Percentiles rank a stretch among this genome's conserved stretches.
Conservation (phyloP, 352 stramenopile genomes). For the Globisporangium okanoganense region DNA sequence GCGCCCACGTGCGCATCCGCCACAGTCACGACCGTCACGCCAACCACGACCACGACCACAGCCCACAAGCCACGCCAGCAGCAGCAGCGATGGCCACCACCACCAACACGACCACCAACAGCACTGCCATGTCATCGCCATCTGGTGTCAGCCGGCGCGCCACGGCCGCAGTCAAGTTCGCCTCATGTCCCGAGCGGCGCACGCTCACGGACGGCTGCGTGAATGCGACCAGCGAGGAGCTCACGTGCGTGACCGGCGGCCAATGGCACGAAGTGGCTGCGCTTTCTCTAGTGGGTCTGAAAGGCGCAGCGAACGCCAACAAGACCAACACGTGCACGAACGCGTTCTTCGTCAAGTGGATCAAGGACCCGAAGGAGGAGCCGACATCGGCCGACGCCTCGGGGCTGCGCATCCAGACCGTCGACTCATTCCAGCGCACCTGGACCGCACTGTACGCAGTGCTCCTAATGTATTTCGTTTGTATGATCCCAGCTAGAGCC, state of each 20-base stretch:
- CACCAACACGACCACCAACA: background rate
- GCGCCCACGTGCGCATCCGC: background rate
- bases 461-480: background rate
- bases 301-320: no score
- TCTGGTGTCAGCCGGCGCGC: background rate
- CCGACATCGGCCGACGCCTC: background rate
- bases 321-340: slow-evolving; percentile 3
- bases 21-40: background rate
- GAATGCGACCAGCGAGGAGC: background rate
- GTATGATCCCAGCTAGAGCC: background rate
- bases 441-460: slow-evolving; percentile 6
- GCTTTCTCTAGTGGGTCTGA: background rate
- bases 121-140: background rate
- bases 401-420: slow-evolving; percentile 3
- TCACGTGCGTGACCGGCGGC: slow-evolving; percentile 13
- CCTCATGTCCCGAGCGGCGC: background rate
- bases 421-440: slow-evolving; percentile 1
- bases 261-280: background rate
- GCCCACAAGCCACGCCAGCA: background rate
- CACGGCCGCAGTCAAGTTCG: background rate
- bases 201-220: background rate
- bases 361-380: background rate
- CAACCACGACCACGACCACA: background rate
- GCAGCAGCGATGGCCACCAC: background rate
- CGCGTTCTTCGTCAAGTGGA: slow-evolving; percentile 3